phyloP scores from a whole-genome alignment of 164 flowering plant species.

The Vitis rupestris region DNA sequence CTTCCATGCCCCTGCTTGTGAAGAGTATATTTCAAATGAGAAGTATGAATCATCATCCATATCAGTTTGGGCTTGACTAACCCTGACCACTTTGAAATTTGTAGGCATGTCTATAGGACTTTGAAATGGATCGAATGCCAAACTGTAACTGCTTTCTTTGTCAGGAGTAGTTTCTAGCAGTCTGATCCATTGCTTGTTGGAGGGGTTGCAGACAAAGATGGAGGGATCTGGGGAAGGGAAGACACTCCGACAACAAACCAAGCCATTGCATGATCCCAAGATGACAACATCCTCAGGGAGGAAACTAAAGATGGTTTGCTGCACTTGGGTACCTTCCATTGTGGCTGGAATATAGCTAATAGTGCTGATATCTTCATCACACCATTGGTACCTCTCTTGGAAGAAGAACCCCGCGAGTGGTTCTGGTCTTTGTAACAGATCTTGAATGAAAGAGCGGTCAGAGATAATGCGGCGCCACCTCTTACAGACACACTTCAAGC shows the following conservation, averaged over 20 bases:
- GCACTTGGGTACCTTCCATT: constrained; percentile 1
- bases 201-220: constrained; percentile 46
- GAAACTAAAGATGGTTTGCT: constrained; percentile 25
- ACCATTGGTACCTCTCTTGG: constrained; percentile 30
- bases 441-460: constrained; percentile 22
- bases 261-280: constrained; percentile 35
- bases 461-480: constrained; percentile 32
- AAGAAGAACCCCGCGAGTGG: constrained; percentile 39
- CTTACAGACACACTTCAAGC: constrained; percentile 35
- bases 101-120: constrained; percentile 15
- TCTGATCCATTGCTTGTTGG: constrained; percentile 33
- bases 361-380: constrained; percentile 16
- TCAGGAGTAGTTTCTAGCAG: constrained; percentile 18
- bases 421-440: constrained; percentile 25
- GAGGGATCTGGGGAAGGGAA: constrained; percentile 23
- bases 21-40: constrained; percentile 36
- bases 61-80: constrained; percentile 16
- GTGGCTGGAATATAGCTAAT: constrained; percentile 30
- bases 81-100: constrained; percentile 31
- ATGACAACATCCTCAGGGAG: constrained; percentile 42
- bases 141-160: constrained; percentile 18
- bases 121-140: constrained; percentile 36
- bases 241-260: constrained; percentile 43
- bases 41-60: constrained; percentile 13
- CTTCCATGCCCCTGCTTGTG: constrained; percentile 32